Percentiles rank a stretch among this genome's conserved stretches.
phyloP scores from a whole-genome alignment of 352 stramenopile genomes.

The Phytophthora rubi region DNA sequence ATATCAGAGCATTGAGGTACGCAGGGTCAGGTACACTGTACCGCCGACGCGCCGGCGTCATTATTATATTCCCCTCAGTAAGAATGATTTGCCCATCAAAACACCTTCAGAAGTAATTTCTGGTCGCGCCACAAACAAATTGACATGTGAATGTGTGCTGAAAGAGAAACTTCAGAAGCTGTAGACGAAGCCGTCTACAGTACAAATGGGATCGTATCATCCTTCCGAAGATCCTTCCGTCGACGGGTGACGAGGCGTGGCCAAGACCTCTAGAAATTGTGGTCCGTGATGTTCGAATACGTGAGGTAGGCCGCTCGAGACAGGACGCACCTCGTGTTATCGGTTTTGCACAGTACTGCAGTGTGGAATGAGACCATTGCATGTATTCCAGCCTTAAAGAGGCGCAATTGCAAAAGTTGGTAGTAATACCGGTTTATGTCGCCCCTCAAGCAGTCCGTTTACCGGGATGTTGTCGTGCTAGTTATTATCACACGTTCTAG shows the following conservation, averaged over 20 bases:
- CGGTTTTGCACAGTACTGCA: neutral
- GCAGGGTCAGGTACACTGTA: neutral
- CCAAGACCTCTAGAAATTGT: neutral
- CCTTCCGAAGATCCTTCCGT: neutral
- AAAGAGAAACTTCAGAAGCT: too few species aligned
- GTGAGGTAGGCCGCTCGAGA: neutral
- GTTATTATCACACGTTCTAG: too few species aligned
- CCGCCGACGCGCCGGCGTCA: neutral
- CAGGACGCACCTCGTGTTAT: neutral
- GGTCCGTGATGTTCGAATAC: neutral
- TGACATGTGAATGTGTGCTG: too few species aligned
- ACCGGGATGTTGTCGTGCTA: too few species aligned
- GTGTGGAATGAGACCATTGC: neutral
- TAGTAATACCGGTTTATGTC: too few species aligned
- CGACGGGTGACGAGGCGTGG: neutral
- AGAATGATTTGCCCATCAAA: neutral
- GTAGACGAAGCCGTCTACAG: too few species aligned
- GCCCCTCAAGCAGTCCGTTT: too few species aligned
- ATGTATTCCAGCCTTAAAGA: neutral
- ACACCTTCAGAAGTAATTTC: too few species aligned
- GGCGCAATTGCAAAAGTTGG: neutral
- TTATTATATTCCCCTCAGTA: neutral
- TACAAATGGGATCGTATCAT: neutral
- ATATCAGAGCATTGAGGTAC: neutral
- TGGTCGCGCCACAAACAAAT: too few species aligned